Evolutionary conservation across 805 yeast genomes (phyloP), one percentile per base, ranked within the genome.

Genomic region (Wickerhamomyces mucosus): DNA sequence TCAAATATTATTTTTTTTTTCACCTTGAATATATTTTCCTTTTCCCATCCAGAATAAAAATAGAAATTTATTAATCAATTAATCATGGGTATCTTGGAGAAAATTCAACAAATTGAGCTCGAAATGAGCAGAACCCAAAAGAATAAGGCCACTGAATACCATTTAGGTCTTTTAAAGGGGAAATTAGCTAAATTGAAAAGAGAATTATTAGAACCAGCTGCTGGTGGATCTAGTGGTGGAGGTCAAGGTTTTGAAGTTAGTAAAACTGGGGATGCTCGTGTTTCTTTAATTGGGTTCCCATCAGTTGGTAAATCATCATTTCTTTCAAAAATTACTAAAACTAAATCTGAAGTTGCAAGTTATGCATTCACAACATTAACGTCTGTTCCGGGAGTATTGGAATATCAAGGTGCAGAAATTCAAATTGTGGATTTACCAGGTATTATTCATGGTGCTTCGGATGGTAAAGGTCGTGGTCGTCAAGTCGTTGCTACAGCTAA

Each of bases 361-460:
- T 89, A 92, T 51, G 92, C 94, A 32, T 89, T 89, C 67, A 89
- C 98, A 7, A 89, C 98, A 0, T 69, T 89, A 54, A 89, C 98
- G 0, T 85, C 96, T 0, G 96, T 89, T 15, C 96, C 97, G 0
- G 96, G 97, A 29, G 94, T 92, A 10, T 63, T 89, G 45, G 89
- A 86, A 52, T 86, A 89, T 52, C 85, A 86, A 51, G 97, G 97
- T 23, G 96, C 97, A 0, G 96, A 88, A 50, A 86, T 89, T 40
- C 98, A 89, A 60, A 78, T 92, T 43, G 89, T 89, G n/a, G 98
- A 89, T 68, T 61, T 89, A 32, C 98, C 98, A 1, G 98, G 98
- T 56, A 89, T 89, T 45, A 89, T 89, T 36, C 84, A 83, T 53
- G 97, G 97, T 27, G 97, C 97, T 4, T 69, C 94, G 21, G 95